These are phyloP conservation scores for Dalbergia oliveri DNA, from an alignment of 306 rosid genomes.

Conservation along the genomic window DNA sequence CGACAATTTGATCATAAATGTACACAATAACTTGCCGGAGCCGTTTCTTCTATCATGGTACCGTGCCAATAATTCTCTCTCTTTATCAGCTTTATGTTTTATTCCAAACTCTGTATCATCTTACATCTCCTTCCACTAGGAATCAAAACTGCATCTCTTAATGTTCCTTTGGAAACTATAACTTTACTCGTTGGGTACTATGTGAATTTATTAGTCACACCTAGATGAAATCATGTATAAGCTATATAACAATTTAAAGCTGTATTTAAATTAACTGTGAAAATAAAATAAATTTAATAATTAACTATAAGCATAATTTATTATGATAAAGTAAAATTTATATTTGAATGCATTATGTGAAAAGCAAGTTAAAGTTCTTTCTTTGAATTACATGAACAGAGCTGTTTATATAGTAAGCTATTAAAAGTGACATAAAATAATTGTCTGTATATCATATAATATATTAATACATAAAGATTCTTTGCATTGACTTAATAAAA, in stretches of 20 bases:
- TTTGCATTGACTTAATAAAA: too few relatives aligned
- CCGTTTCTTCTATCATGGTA: constrained; percentile 94
- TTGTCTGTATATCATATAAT: too few relatives aligned
- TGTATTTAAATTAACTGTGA: not conserved
- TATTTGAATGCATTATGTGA: not conserved
- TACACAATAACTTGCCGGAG: constrained; percentile 74
- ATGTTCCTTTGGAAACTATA: not conserved
- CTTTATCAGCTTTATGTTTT: not conserved
- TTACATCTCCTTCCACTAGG: not conserved
- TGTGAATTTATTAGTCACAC: not conserved
- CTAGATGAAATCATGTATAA: not conserved
- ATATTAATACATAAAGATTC: too few relatives aligned
- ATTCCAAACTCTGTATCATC: not conserved
- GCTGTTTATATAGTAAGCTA: not conserved
- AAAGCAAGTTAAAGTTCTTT: not conserved
- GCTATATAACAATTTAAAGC: not conserved
- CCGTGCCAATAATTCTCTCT: not conserved
- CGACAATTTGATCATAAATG: constrained; percentile 85
- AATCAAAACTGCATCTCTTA: not conserved
- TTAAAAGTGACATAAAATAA: too few relatives aligned
- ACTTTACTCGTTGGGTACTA: not conserved
- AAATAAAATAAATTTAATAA: not conserved
- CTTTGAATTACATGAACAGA: not conserved
- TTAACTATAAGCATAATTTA: not conserved
- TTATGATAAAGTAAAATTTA: not conserved